phyloP scores from a whole-genome alignment of 129 eudicot species.

The Ambrosia artemisiifolia region DNA sequence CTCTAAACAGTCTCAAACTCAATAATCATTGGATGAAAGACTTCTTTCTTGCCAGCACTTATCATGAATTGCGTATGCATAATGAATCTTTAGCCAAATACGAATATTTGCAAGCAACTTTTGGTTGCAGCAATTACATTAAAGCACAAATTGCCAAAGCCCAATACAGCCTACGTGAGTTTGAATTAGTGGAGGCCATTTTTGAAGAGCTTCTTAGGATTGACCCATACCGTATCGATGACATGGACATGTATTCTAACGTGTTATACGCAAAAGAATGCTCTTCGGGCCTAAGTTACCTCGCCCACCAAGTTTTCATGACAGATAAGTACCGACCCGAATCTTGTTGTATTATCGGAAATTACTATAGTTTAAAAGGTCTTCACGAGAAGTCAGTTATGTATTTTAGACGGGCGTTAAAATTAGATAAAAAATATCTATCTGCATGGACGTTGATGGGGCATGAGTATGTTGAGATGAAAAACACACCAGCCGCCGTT shows the following conservation, averaged over 20 bases:
- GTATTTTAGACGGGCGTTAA: slow-evolving; percentile 84
- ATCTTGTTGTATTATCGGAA: slow-evolving; percentile 92
- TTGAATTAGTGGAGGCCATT: slow-evolving; percentile 85
- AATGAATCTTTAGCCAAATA: slow-evolving; percentile 71
- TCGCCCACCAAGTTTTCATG: slow-evolving; percentile 78
- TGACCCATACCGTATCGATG: slow-evolving; percentile 90
- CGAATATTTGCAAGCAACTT: slow-evolving; percentile 64
- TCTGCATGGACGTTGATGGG: slow-evolving; percentile 98
- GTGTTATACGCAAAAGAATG: slow-evolving; percentile 90
- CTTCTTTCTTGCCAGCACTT: slow-evolving; percentile 81
- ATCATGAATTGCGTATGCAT: slow-evolving; percentile 82
- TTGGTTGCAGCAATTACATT: slow-evolving; percentile 69
- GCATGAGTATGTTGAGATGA: slow-evolving; percentile 93
- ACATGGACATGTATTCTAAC: slow-evolving; percentile 97
- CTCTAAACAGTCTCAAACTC: slow-evolving; percentile 68
- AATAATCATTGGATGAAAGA: slow-evolving; percentile 95
- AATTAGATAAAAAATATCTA: slow-evolving; percentile 75
- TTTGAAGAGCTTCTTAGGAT: slow-evolving; percentile 86
- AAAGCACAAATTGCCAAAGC: slow-evolving; percentile 94
- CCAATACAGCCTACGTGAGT: slow-evolving; percentile 79
- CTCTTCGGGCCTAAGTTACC: slow-evolving; percentile 80
- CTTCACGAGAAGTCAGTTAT: slow-evolving; percentile 89
- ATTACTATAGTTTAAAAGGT: slow-evolving; percentile 87
- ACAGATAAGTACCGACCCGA: slow-evolving; percentile 95
- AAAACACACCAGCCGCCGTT: slow-evolving; percentile 82